Base-by-base conservation (phyloP, 1,284 basidiomycete species). In the Pseudozyma hubeiensis region DNA sequence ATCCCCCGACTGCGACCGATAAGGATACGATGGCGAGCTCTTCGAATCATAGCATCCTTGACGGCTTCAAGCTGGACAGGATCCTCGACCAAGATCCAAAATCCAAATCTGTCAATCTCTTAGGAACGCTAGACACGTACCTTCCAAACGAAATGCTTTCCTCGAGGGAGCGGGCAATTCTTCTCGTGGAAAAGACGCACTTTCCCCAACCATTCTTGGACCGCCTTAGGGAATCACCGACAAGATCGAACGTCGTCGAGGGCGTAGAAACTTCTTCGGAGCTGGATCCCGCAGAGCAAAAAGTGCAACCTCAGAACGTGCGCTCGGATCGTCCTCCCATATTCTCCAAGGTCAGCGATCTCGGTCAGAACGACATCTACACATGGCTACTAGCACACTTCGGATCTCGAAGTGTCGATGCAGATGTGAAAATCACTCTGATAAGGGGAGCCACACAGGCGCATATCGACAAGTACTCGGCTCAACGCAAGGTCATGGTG, bases 401-500 rank as follows among this genome's bases (percentile, higher is more conserved):
- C 7, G 7, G 6, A 13, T 24, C 19, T 9, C 7, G 43, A 24
- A 37, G 56, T 1, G 44, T 5, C 14, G 76, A 76, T 31, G 76
- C 79, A 0, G 74, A 83, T 30, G 56, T 80, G 46, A 84, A 84
- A 61, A 66, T 82, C 44, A 82, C 77, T 0, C 29, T 84, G 35
- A 84, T 84, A 31, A 64, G 66, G 6, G 80, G 80, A 0, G 80
- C 77, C 0, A 77, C 73, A 1, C 65, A 77, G 16, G 72, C 78
- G 76, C 84, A 86, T 40, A 84, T 86, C 61, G 67, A 73, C 31
- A 84, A 96, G 90, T 96, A 97, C 85, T 90, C 91, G 1, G 88
- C 86, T 34, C 95, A 97, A 83, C 87, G 88, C 16, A 86, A 89
- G 3, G 79, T 89, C 39, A 89, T 98, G 84, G 55, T 78, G 1